These are phyloP conservation scores for Penicillium sp. DNA, from an alignment of 2,329 filamentous ascomycete genomes.

Conservation along the genomic window DNA sequence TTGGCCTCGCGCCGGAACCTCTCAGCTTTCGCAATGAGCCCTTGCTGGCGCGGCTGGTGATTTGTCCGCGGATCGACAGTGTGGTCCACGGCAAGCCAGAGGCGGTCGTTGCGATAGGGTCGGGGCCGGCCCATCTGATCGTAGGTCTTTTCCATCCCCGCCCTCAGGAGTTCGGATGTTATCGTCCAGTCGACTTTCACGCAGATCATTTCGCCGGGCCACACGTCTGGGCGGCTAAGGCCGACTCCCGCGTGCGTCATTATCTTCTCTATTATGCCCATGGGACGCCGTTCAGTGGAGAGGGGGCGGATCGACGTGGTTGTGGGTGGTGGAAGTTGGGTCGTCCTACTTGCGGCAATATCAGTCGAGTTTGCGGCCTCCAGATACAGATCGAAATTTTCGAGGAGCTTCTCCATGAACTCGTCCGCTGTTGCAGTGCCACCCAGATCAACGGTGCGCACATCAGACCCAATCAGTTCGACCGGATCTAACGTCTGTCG, in stretches of 20 bases:
- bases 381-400: not conserved
- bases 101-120: conserved; percentile 1
- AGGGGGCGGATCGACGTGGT: not conserved
- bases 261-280: not conserved
- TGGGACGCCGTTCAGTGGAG: not conserved
- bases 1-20: not conserved
- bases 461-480: not conserved
- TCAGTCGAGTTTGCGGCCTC: not conserved
- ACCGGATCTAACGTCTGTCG: not conserved
- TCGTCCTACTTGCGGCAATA: not conserved
- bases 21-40: not conserved
- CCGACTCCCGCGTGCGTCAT: not conserved
- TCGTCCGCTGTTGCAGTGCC: not conserved
- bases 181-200: not conserved
- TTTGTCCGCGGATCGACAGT: conserved; percentile 3
- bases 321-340: not conserved
- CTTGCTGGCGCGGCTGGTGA: not conserved
- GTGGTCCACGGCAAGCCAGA: conserved; percentile 2
- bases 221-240: not conserved
- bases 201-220: not conserved
- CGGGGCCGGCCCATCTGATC: not conserved
- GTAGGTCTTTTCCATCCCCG: not conserved
- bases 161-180: not conserved
- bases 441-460: not conserved
- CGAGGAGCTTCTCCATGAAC: not conserved